These are phyloP conservation scores for Mycena filopes DNA, from an alignment of 768 basidiomycete species.

Conservation along the genomic window DNA sequence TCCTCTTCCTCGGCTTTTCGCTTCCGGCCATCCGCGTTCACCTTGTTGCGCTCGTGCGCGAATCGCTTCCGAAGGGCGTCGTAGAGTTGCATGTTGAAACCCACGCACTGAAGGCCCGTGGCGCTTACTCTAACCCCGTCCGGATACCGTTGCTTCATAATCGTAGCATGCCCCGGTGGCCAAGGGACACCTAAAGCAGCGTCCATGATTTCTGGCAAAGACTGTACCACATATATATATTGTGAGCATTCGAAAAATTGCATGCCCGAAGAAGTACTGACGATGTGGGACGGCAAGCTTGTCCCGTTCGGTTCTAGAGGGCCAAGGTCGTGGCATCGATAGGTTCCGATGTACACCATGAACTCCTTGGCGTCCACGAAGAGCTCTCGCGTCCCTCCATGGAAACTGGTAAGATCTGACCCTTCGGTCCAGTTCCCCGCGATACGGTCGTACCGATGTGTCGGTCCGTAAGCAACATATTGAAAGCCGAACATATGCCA, in stretches of 20 bases:
- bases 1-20: not conserved
- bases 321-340: conserved; percentile 16
- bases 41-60: not conserved
- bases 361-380: not conserved
- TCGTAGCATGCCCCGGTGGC: not conserved
- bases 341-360: not conserved
- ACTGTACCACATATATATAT: too few relatives aligned
- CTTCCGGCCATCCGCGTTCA: not conserved
- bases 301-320: not conserved
- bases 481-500: not conserved
- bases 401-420: conserved; percentile 1
- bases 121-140: not conserved
- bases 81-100: conserved; percentile 1
- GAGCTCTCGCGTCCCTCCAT: conserved; percentile 9
- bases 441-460: not conserved
- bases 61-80: not conserved
- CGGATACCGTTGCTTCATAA: not conserved
- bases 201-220: not conserved
- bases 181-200: not conserved
- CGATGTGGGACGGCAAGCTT: not conserved
- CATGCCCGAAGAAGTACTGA: not conserved
- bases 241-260: too few relatives aligned
- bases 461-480: conserved; percentile 1
- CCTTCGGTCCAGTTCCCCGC: not conserved
- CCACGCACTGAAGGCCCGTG: not conserved